phyloP scores from a whole-genome alignment of 768 basidiomycete genomes.

The Porphyrellus cyaneotinctus region DNA sequence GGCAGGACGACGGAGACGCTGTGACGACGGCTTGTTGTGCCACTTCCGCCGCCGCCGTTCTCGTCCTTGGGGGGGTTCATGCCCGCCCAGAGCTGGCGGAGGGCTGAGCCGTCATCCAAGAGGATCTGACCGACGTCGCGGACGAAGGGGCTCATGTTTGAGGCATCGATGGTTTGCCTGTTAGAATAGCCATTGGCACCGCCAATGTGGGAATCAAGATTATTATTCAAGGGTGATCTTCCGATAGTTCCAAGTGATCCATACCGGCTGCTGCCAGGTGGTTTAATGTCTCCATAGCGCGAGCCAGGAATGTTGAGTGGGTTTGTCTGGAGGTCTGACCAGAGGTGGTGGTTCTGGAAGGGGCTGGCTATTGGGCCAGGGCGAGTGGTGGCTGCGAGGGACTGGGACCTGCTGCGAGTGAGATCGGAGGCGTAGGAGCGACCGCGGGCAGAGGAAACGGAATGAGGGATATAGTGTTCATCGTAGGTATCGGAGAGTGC shows the following conservation, averaged over 20 bases:
- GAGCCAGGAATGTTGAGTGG: constrained; percentile 52
- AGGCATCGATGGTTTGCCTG: constrained; percentile 48
- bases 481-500: constrained; percentile 60
- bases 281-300: constrained; percentile 61
- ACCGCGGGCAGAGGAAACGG: constrained; percentile 43
- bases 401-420: constrained; percentile 73
- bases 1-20: constrained; percentile 83
- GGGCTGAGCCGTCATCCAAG: constrained; percentile 65
- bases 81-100: constrained; percentile 75
- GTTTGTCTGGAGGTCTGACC: constrained; percentile 56
- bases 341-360: constrained; percentile 38
- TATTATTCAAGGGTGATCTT: constrained; percentile 52
- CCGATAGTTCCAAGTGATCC: constrained; percentile 55
- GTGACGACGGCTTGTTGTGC: constrained; percentile 77
- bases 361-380: constrained; percentile 53
- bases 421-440: constrained; percentile 60
- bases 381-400: constrained; percentile 57
- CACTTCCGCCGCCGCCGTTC: constrained; percentile 63
- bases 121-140: constrained; percentile 77
- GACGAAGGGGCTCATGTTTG: constrained; percentile 85
- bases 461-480: constrained; percentile 46
- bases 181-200: constrained; percentile 45
- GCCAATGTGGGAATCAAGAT: constrained; percentile 45
- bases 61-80: constrained; percentile 61
- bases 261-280: constrained; percentile 59